Conservation (phyloP, 148 eudicot species). For the Vaccinium vitisidaea region DNA sequence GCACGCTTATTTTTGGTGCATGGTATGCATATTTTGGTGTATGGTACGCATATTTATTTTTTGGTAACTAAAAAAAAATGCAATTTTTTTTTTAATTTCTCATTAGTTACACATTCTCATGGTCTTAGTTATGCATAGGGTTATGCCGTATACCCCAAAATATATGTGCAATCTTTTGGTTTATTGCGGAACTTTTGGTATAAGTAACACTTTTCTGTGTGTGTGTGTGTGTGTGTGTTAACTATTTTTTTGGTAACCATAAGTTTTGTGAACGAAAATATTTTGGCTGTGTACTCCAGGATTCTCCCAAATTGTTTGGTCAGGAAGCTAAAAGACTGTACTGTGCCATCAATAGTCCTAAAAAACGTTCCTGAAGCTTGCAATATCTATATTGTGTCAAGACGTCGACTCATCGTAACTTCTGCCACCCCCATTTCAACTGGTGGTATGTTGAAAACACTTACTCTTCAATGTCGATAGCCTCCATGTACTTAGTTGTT, state of each 20-base stretch:
- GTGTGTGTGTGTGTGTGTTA: too few relatives aligned
- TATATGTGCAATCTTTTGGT: neutral
- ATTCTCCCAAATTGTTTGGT: neutral
- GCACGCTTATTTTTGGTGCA: neutral
- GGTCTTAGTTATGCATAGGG: neutral
- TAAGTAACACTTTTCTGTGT: too few relatives aligned
- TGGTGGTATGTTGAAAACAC: constrained; percentile 31
- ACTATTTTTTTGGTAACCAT: too few relatives aligned
- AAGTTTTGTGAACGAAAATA: too few relatives aligned
- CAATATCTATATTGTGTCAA: constrained; percentile 56
- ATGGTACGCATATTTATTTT: neutral
- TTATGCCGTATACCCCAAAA: neutral
- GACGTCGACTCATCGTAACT: constrained; percentile 47
- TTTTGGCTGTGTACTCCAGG: too few relatives aligned
- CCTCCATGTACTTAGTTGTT: neutral
- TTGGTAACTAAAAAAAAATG: too few relatives aligned
- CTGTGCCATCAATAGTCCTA: constrained; percentile 54
- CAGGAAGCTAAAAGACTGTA: constrained; percentile 60
- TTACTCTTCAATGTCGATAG: neutral
- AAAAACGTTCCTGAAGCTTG: constrained; percentile 60
- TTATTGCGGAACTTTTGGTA: too few relatives aligned
- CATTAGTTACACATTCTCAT: neutral
- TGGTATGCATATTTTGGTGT: neutral
- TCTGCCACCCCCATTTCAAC: constrained; percentile 35
- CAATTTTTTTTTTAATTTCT: neutral